Evolutionary conservation across 495 filamentous ascomycete genomes (phyloP), one percentile per base, ranked within the genome.

Genomic region (Penicillium soppii): DNA sequence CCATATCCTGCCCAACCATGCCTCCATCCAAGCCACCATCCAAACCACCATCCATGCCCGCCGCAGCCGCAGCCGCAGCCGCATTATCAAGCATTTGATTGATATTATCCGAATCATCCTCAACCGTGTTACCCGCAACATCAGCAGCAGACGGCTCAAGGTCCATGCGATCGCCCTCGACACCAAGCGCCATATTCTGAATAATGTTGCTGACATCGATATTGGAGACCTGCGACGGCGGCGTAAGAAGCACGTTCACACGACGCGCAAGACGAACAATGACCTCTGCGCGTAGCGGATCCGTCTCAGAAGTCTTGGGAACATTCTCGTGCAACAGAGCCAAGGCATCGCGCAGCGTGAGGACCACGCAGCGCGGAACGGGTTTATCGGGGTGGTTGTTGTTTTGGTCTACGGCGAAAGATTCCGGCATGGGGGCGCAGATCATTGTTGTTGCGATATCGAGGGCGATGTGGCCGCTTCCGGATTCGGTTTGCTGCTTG

Each of bases 371-470:
- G 30, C 67, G 72, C 0, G 73, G 71, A 1, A 68, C 39, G 2
- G 58, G 38, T 35, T 75, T 71, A 35, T 74, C 51, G 2, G 70
- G 65, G 30, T 75, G 69, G 47, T 71, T 69, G 23, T 47, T 65
- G 41, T 64, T 71, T 47, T 74, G 73, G 56, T 77, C 74, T 12
- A 70, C 62, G 30, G 72, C 65, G 52, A 73, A 75, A 7, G 69
- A 72, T 29, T 78, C 75, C 0, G 73, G 71, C 44, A 83, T 80
- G 0, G 85, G 89, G 1, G 90, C 82, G 63, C 86, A 89, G 54
- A 95, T 77, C 36, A 97, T 73, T 5, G 85, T 79, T 0, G 81
- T 79, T 2, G 82, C 85, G 26, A 95, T 76, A 59, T 97, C 91
- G 38, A 95, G 79, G 1, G 84, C 84, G 2, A 87, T 66, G 45